Evolutionary conservation across 352 stramenopile species (phyloP), one percentile per base, ranked within the genome.

Genomic region (Pythium graminicola): DNA sequence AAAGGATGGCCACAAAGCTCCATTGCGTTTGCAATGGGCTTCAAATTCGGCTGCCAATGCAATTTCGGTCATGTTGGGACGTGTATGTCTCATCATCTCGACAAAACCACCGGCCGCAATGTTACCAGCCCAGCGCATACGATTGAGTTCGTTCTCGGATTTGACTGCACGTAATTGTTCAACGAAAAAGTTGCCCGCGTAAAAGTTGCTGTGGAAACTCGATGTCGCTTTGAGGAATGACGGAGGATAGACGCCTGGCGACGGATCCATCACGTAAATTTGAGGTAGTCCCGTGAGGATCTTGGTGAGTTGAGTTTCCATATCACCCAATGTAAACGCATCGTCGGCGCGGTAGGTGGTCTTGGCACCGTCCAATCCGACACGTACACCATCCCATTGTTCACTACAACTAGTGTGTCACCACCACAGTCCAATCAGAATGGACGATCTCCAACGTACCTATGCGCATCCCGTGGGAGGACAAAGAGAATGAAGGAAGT

Each of bases 1-100:
- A 56, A 93, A 93, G 42, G 81, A 83, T 33, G 85, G 86, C 69
- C 79, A 88, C 5, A 86, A 58, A 27, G 81, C 79, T 7, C 81
- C 81, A 42, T 89, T 83, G 31, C 76, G 72, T 58, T 88, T 88
- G 41, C 81, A 78, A 5, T 76, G 78, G 0, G 67, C 62, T 47
- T 93, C 81, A 52, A 90, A 93, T 19, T 72, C 69, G 26, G 76
- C 80, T 3, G 71, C 79, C 8, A 93, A 64, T 27, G 78, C 77
- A n/a, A 86, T 57, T 46, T 93, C 81, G 4, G 76, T 74, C 66
- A 90, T 88, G 4, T 73, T 75, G 10, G 73, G 62, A 3, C 65
- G 61, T 5, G 75, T 86, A 32, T 63, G 60, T 42, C 72, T 73
- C 75, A 93, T 93, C 73, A 93, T 87, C 32, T 83, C 72, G 40